Evolutionary conservation across 805 yeast species (phyloP).

Genomic region (Yarrowia yakushimensis): DNA sequence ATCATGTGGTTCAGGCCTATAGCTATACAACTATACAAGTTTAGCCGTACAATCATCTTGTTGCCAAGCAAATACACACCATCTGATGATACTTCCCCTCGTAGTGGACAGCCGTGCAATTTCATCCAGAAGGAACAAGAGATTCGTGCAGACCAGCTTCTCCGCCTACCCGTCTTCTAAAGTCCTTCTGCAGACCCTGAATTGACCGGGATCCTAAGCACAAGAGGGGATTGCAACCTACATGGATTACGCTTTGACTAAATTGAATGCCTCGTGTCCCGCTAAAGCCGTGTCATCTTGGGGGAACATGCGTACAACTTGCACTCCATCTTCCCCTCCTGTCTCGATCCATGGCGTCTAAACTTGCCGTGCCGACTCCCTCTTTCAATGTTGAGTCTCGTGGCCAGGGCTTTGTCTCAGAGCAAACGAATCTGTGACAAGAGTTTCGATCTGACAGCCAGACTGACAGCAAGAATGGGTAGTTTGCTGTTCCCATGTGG

Average conservation of each 20-base stretch:
- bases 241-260: background rate
- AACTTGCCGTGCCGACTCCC: too few species aligned
- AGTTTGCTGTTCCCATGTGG: background rate
- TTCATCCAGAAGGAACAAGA: background rate
- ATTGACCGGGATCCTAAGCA: background rate
- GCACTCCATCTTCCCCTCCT: background rate
- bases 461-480: background rate
- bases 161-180: background rate
- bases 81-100: background rate
- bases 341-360: too few species aligned
- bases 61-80: background rate
- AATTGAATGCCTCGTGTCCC: background rate
- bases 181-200: background rate
- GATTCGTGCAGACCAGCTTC: background rate
- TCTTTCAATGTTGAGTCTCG: background rate
- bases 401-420: background rate
- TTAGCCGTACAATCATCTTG: too few species aligned
- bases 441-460: too few species aligned
- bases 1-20: too few species aligned
- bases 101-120: background rate
- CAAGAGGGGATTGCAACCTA: too few species aligned
- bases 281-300: background rate
- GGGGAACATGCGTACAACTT: background rate
- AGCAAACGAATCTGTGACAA: background rate
- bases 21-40: background rate